These are phyloP conservation scores for Ophiosphaerella korrae DNA, from an alignment of 2,329 filamentous ascomycete genomes.

Conservation along the genomic window DNA sequence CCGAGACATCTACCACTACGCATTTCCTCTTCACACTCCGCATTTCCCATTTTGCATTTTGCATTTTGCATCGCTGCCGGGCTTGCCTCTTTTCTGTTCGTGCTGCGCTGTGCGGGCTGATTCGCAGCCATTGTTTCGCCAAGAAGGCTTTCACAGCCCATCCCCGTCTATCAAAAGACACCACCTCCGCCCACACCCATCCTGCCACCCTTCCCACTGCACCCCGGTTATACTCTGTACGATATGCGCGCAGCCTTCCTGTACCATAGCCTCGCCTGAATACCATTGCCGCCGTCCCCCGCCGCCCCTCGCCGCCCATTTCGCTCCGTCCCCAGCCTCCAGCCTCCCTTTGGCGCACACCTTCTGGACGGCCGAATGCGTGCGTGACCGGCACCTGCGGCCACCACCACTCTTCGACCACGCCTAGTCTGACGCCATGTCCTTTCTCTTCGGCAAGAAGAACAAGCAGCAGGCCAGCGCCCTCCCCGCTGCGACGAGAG, in stretches of 20 bases:
- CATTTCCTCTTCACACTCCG: too few relatives aligned
- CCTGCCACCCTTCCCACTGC: neutral
- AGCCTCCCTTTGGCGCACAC: conserved; percentile 7
- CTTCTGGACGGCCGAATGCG: conserved; percentile 35
- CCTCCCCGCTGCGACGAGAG: conserved; percentile 61
- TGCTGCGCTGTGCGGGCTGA: neutral
- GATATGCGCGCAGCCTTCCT: conserved; percentile 19
- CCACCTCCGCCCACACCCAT: neutral
- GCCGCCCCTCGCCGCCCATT: too few relatives aligned
- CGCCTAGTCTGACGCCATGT: conserved; percentile 48
- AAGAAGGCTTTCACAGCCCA: neutral
- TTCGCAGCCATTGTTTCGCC: neutral
- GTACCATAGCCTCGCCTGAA: conserved; percentile 8
- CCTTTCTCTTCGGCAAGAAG: conserved; percentile 59
- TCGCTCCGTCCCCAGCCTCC: neutral
- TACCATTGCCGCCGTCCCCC: neutral
- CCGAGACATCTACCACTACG: neutral
- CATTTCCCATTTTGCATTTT: neutral
- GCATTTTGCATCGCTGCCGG: neutral
- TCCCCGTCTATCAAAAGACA: neutral
- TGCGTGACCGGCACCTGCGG: conserved; percentile 33
- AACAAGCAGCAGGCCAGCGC: conserved; percentile 48
- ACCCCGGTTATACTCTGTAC: conserved; percentile 4
- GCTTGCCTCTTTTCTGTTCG: neutral
- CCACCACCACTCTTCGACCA: conserved; percentile 20